Evolutionary conservation across 768 basidiomycete species (phyloP).

Genomic region (Hypsizygus marmoreus): DNA sequence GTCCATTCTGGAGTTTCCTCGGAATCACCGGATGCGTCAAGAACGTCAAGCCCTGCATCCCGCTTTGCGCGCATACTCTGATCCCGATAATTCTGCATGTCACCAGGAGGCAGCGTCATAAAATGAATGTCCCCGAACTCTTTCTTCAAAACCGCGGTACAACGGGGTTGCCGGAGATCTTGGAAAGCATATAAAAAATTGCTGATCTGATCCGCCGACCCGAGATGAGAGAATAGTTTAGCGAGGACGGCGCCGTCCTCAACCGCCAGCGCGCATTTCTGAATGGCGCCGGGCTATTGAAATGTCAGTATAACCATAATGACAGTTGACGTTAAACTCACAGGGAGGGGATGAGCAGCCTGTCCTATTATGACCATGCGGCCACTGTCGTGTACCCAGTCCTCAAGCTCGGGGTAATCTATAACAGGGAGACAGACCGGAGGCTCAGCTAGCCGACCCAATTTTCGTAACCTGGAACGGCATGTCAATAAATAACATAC

Average conservation of each 20-base stretch:
- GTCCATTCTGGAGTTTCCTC: constrained; percentile 39
- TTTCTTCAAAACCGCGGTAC: constrained; percentile 38
- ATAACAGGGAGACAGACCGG: constrained; percentile 39
- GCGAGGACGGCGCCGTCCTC: constrained; percentile 66
- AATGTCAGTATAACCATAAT: background rate
- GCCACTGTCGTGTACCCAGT: constrained; percentile 53
- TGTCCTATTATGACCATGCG: constrained; percentile 53
- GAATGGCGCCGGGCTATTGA: constrained; percentile 49
- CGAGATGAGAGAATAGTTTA: constrained; percentile 59
- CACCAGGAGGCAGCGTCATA: constrained; percentile 46
- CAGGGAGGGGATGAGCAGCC: constrained; percentile 59
- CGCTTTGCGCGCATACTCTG: constrained; percentile 32
- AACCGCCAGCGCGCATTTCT: constrained; percentile 51
- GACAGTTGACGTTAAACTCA: constrained; percentile 26
- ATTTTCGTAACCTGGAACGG: constrained; percentile 32
- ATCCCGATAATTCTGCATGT: constrained; percentile 45
- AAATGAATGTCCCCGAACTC: constrained; percentile 48
- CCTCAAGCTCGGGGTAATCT: constrained; percentile 42
- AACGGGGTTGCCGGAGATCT: constrained; percentile 53
- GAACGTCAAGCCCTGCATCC: constrained; percentile 25
- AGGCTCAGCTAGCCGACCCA: constrained; percentile 35
- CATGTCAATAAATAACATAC: too few species aligned
- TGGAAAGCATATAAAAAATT: constrained; percentile 55
- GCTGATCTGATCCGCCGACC: constrained; percentile 47
- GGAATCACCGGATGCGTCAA: constrained; percentile 5